These are phyloP conservation scores for Trichoderma arundinaceum DNA, from an alignment of 2,329 filamentous ascomycete species.

Conservation along the genomic window DNA sequence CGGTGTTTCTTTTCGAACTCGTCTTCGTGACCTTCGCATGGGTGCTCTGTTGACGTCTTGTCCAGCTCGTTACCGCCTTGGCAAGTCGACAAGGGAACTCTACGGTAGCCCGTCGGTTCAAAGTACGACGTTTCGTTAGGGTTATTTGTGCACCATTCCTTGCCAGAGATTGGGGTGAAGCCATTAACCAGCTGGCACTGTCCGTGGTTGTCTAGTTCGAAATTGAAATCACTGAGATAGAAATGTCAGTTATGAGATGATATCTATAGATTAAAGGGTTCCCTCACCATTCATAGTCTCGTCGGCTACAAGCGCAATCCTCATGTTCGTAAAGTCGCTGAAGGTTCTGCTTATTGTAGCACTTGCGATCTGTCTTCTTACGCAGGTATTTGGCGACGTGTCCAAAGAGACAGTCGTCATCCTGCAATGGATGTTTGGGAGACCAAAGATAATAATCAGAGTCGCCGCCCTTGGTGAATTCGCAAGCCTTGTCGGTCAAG, in stretches of 20 bases:
- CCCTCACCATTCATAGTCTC: conserved; percentile 90
- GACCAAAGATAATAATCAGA: conserved; percentile 85
- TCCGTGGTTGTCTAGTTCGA: conserved; percentile 76
- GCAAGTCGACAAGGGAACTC: conserved; percentile 89
- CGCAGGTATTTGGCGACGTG: conserved; percentile 88
- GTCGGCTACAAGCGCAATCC: conserved; percentile 82
- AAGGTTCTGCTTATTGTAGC: conserved; percentile 80
- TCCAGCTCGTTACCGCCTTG: conserved; percentile 76
- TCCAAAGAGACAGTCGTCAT: conserved; percentile 87
- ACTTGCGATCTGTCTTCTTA: conserved; percentile 79
- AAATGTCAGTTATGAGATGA: background rate
- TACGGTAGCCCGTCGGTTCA: conserved; percentile 85
- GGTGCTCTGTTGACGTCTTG: conserved; percentile 58
- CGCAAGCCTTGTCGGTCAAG: conserved; percentile 74
- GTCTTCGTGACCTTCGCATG: conserved; percentile 80
- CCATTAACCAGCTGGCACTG: conserved; percentile 80
- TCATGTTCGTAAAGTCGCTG: conserved; percentile 72
- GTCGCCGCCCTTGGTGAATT: conserved; percentile 65
- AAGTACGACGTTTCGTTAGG: conserved; percentile 78
- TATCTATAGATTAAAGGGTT: background rate
- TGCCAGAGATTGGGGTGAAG: conserved; percentile 61
- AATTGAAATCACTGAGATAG: conserved; percentile 82
- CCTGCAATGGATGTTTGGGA: conserved; percentile 79
- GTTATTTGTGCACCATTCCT: conserved; percentile 62
- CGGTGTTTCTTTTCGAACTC: conserved; percentile 77